Evolutionary conservation across 2,329 filamentous ascomycete species (phyloP), one percentile per base, ranked within the genome.

Genomic region (Penicillium palitans): DNA sequence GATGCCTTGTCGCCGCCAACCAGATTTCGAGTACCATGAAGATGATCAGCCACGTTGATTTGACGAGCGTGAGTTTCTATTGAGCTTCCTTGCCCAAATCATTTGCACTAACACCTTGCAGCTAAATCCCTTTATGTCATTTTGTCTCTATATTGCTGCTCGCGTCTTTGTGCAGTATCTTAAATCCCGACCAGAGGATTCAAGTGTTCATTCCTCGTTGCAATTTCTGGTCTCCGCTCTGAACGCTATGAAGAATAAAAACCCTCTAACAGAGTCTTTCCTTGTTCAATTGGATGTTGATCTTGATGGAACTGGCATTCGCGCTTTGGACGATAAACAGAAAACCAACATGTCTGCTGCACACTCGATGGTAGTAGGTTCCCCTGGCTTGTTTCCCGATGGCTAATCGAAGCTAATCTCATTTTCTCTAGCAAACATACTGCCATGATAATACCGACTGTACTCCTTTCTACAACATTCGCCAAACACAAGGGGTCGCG

Each of bases 1-100:
- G 95, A 61, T 98, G 95, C 68, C 91, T 98, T 59, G 92, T 92
- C 24, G 92, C 93, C 13, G 95, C 95, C 29, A 92, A 93, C 57
- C 93, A 97, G 72, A 96, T 97, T 70, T 90, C 93, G 9, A 93
- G 87, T 66, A 93, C 96, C 63, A 98, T 98, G 95, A 88, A 91
- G 59, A 92, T 93, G 84, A 89, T 96, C 57, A 93, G 91, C 52
- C 93, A 97, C 72, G 82, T 93, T 72, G 95, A 99, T 72, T 80
- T 97, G 52, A 86, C 90, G 47, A 78, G 84, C 59, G 93, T 96
- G 83, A 78, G 90, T 77, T 37, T 47, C 29, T 33, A 13, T 33
- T 21, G 29, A 17, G 45, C 44, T 44, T 41, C 49, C 15, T 33
- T 33, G 6, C 25, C 39, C 45, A 40, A 40, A 51, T 29, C 4